Evolutionary conservation across 768 basidiomycete genomes (phyloP), one percentile per base, ranked within the genome.

Genomic region (Gyrodon lividus): DNA sequence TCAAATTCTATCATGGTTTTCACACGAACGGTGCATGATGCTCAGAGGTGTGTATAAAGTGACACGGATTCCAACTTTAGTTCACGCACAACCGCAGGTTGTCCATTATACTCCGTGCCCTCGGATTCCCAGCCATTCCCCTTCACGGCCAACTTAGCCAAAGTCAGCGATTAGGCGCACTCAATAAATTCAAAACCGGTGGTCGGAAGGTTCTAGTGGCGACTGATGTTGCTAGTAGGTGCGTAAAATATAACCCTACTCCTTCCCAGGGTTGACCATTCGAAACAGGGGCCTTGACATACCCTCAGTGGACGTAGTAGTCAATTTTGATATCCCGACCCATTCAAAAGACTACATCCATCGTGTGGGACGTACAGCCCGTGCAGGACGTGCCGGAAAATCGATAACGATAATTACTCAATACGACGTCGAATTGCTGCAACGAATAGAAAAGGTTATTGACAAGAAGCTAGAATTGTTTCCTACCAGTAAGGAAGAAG

Each of bases 321-420:
- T 99, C 71, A 99, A 99, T 72, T 99, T 92, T 68, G 95, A 97
- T 69, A 88, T 98, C 56, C 97, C 97, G 1, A 92, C 92, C 1
- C 92, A 98, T 67, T 98, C 95, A 14, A 98, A 99, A 74, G 97
- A 98, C 69, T 99, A 99, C 71, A 97, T 99, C 44, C 97, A 99
- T 67, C 85, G 97, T 39, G 97, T 99, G 9, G 97, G 97, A 34
- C 84, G 97, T 50, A 99, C 97, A 28, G 97, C 97, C 6, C 88
- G 97, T 64, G 97, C 97, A 3, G 97, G 97, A n/a, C 83, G 97
- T 38, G 84, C 93, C 2, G 97, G 97, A 39, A 98, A 98, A 73
- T 87, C 92, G 1, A 89, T 99, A 61, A 97, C 95, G n/a, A 81
- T 99, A 37, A 94, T 98, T 20, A 92, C 96, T 5, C 97, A 99